Evolutionary conservation across 306 rosid genomes (phyloP).

Genomic region (Phaseolus lunatus): DNA sequence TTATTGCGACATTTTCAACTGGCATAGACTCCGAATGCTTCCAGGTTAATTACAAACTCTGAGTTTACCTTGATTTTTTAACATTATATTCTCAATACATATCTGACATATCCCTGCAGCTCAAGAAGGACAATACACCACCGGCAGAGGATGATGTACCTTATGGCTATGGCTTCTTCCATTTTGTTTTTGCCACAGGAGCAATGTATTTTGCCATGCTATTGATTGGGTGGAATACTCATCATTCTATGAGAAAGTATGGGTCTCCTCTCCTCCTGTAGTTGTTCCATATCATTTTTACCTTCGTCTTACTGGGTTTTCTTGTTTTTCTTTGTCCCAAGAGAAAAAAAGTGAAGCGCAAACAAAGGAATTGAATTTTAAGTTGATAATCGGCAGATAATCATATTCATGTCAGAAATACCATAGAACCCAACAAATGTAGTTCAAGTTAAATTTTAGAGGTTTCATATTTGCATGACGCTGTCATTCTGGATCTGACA

Average conservation of each 20-base stretch:
- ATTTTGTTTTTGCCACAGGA: slow-evolving; percentile 96
- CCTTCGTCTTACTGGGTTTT: slow-evolving; percentile 26
- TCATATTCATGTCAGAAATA: slow-evolving; percentile 12
- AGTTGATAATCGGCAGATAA: background rate
- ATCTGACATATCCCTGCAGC: slow-evolving; percentile 64
- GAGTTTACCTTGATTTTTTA: slow-evolving; percentile 21
- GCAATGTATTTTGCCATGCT: slow-evolving; percentile 99
- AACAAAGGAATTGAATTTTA: slow-evolving; percentile 38
- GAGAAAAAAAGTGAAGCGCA: background rate
- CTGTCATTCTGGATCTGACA: background rate
- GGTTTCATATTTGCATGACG: slow-evolving; percentile 1
- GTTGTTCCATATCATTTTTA: slow-evolving; percentile 25
- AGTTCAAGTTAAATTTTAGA: slow-evolving; percentile 22
- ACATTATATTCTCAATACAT: slow-evolving; percentile 31
- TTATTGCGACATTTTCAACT: slow-evolving; percentile 92
- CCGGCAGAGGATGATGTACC: slow-evolving; percentile 87
- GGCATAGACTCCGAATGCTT: slow-evolving; percentile 96
- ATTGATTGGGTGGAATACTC: slow-evolving; percentile 90
- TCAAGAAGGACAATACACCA: slow-evolving; percentile 66
- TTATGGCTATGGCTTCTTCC: slow-evolving; percentile 98
- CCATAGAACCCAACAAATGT: slow-evolving; percentile 10
- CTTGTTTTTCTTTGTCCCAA: slow-evolving; percentile 18
- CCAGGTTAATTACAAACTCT: slow-evolving; percentile 69
- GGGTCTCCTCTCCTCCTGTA: slow-evolving; percentile 30
- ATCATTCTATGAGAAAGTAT: slow-evolving; percentile 84